phyloP scores from a whole-genome alignment of 2,329 filamentous ascomycete species.

The Ophiostoma australiae region DNA sequence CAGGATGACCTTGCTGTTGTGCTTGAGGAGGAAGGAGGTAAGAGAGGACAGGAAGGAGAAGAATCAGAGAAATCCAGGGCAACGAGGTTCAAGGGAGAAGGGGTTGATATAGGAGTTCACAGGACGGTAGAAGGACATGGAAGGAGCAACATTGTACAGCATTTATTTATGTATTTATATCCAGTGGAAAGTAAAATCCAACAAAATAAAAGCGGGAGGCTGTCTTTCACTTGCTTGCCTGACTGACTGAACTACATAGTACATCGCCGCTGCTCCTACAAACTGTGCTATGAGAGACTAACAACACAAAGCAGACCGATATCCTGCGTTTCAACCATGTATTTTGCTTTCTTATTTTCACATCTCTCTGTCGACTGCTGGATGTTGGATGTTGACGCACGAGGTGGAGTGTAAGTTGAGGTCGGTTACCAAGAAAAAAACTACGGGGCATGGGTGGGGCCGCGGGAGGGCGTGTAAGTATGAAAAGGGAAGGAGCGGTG shows the following conservation, averaged over 20 bases:
- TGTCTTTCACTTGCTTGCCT: background rate
- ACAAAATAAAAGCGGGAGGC: background rate
- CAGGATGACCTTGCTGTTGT: background rate
- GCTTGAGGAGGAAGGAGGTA: background rate
- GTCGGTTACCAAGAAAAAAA: conserved; percentile 16
- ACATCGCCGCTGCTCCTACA: too few species aligned
- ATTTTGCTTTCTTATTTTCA: conserved; percentile 9
- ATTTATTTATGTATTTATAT: background rate
- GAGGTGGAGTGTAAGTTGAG: conserved; percentile 13
- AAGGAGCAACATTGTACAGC: background rate
- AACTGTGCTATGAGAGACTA: too few species aligned
- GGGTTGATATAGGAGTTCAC: conserved; percentile 2
- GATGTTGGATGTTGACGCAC: conserved; percentile 14
- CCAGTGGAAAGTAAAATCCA: background rate
- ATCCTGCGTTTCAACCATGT: background rate
- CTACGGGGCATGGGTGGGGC: conserved; percentile 18
- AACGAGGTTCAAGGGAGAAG: background rate
- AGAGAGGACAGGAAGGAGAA: background rate
- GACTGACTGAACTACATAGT: background rate
- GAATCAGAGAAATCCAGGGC: background rate
- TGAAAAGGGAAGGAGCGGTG: conserved; percentile 11
- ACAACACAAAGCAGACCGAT: background rate
- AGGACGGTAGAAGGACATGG: background rate
- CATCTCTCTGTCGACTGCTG: background rate
- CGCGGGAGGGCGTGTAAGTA: conserved; percentile 6